A percentile compares a stretch with the other conserved stretches of the same genome.
Conservation (phyloP, 1,284 basidiomycete species). For the Cutaneotrichosporon mucoides region DNA sequence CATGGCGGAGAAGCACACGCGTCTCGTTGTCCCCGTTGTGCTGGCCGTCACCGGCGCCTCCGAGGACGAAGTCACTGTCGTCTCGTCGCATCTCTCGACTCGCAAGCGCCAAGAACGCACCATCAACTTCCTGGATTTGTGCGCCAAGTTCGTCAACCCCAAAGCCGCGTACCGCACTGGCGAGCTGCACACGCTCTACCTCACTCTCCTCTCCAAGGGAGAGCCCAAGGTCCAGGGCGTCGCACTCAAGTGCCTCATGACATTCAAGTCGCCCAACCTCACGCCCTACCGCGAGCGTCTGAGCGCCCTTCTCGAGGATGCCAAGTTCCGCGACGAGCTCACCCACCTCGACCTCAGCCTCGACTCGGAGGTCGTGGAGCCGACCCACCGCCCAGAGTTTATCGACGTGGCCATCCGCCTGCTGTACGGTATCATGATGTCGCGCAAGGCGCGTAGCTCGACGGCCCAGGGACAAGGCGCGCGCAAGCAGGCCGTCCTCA, state of each 20-base stretch:
- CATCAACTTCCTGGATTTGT: conserved; percentile 72
- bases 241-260: conserved; percentile 74
- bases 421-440: conserved; percentile 85
- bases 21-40: conserved; percentile 74
- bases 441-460: conserved; percentile 65
- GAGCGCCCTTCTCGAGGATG: conserved; percentile 72
- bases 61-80: conserved; percentile 11
- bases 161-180: conserved; percentile 74
- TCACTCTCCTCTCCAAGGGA: conserved; percentile 75
- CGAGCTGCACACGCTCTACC: conserved; percentile 65
- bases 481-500: conserved; percentile 70
- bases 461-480: conserved; percentile 60
- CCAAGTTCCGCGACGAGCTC: conserved; percentile 83
- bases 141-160: conserved; percentile 86
- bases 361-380: conserved; percentile 56
- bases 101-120: conserved; percentile 53
- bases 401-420: conserved; percentile 73
- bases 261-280: conserved; percentile 73
- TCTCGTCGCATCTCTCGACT: conserved; percentile 35
- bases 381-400: conserved; percentile 62
- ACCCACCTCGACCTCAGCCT: conserved; percentile 62
- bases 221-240: conserved; percentile 73
- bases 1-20: conserved; percentile 78
- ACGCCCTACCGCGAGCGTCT: conserved; percentile 65
- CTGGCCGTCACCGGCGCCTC: conserved; percentile 48